phyloP scores from a whole-genome alignment of 768 basidiomycete genomes.

The Boletus eberwhitei region DNA sequence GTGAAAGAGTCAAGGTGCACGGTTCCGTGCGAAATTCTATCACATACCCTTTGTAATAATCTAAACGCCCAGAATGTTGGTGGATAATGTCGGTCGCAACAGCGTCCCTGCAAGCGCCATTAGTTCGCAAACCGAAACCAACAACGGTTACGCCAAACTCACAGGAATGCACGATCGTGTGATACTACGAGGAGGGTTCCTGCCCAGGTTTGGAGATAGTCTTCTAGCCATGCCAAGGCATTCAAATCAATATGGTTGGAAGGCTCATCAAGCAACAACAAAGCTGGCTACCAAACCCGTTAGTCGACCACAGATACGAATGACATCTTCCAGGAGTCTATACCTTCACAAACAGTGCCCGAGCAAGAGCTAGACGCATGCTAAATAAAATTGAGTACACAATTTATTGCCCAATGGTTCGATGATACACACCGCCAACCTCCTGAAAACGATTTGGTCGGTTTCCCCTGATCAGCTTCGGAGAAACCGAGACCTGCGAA shows the following conservation, averaged over 20 bases:
- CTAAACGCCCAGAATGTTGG: slow-evolving; percentile 86
- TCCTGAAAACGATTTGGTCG: slow-evolving; percentile 87
- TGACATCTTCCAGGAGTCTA: background rate
- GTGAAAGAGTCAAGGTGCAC: slow-evolving; percentile 1
- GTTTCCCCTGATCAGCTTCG: slow-evolving; percentile 79
- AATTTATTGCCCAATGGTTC: background rate
- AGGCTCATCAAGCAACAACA: slow-evolving; percentile 87
- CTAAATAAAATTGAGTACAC: slow-evolving; percentile 36
- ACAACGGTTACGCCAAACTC: slow-evolving; percentile 19
- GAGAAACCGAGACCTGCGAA: slow-evolving; percentile 81
- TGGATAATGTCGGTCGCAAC: slow-evolving; percentile 99
- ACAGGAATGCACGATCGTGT: slow-evolving; percentile 97
- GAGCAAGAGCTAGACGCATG: slow-evolving; percentile 93
- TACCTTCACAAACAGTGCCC: slow-evolving; percentile 95
- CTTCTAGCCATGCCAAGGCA: slow-evolving; percentile 96
- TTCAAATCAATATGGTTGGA: slow-evolving; percentile 98
- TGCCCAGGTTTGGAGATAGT: slow-evolving; percentile 93
- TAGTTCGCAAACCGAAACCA: background rate
- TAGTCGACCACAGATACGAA: slow-evolving; percentile 3
- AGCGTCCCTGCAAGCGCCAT: slow-evolving; percentile 57
- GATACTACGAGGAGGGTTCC: slow-evolving; percentile 95
- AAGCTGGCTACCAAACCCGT: slow-evolving; percentile 47
- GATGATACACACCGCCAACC: slow-evolving; percentile 76
- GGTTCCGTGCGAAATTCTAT: background rate
- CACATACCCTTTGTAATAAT: slow-evolving; percentile 92